Evolutionary conservation across 1,284 basidiomycete species (phyloP).

Genomic region (Laetiporus sulphureus): DNA sequence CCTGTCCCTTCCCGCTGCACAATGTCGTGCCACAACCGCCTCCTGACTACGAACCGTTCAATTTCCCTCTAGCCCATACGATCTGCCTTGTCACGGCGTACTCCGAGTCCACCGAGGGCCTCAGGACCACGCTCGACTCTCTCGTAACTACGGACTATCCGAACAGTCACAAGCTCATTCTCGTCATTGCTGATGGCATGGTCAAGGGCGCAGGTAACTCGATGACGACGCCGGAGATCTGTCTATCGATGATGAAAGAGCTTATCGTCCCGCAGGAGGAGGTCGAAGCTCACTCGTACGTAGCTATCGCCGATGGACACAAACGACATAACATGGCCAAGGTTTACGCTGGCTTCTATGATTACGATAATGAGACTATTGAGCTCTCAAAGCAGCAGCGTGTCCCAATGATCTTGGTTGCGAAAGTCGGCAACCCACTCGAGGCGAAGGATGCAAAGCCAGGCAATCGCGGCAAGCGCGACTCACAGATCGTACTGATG

Average conservation of each 20-base stretch:
- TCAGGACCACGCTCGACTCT: constrained; percentile 95
- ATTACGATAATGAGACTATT: constrained; percentile 89
- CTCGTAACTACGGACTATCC: constrained; percentile 98
- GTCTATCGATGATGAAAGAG: constrained; percentile 97
- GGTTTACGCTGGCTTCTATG: constrained; percentile 97
- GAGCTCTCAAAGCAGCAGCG: constrained; percentile 95
- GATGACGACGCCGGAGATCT: constrained; percentile 91
- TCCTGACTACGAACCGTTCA: constrained; percentile 90
- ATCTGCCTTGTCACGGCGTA: constrained; percentile 98
- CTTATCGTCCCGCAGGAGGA: constrained; percentile 80
- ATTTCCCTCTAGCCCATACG: constrained; percentile 90
- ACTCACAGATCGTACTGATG: constrained; percentile 98
- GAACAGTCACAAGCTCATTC: constrained; percentile 93
- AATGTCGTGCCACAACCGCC: constrained; percentile 93
- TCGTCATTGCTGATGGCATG: constrained; percentile 98
- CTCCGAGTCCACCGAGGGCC: constrained; percentile 94
- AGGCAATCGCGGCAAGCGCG: constrained; percentile 98
- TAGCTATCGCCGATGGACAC: constrained; percentile 97
- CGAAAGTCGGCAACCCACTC: constrained; percentile 89
- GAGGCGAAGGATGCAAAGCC: constrained; percentile 89
- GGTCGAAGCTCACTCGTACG: constrained; percentile 93
- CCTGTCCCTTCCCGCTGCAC: constrained; percentile 88
- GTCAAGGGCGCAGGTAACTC: constrained; percentile 92
- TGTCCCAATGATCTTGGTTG: constrained; percentile 91
- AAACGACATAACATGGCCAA: constrained; percentile 99